Conservation (phyloP, 108 stramenopile species). For the Cyclostephanos invisitatus region DNA sequence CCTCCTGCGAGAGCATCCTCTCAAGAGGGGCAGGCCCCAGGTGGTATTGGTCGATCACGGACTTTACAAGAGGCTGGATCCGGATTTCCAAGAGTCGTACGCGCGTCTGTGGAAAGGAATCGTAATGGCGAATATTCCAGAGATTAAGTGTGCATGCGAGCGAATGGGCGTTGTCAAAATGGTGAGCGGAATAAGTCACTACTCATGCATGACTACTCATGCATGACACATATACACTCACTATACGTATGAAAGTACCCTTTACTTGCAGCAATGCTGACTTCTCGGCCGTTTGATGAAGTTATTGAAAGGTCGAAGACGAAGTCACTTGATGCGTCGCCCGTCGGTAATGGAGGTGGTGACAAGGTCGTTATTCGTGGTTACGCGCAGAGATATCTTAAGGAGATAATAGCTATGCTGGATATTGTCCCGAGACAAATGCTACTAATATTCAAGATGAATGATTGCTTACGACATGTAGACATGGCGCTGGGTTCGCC, state of each 20-base stretch:
- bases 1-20: conserved; percentile 70
- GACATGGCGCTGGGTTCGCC: conserved; percentile 85
- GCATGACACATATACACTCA: not conserved
- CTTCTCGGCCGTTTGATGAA: conserved; percentile 94
- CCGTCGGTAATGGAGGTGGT: conserved; percentile 42
- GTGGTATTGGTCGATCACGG: conserved; percentile 95
- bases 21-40: conserved; percentile 65
- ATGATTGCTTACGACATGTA: conserved; percentile 93
- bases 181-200: conserved; percentile 22
- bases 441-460: conserved; percentile 93
- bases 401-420: conserved; percentile 83
- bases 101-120: conserved; percentile 85
- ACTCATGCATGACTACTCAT: not conserved
- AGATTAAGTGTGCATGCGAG: conserved; percentile 74
- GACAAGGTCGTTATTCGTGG: conserved; percentile 88
- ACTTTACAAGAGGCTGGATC: conserved; percentile 77
- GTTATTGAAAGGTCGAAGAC: conserved; percentile 44
- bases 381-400: conserved; percentile 89
- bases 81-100: conserved; percentile 78
- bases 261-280: conserved; percentile 91
- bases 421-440: conserved; percentile 88
- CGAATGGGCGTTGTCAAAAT: conserved; percentile 80
- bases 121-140: conserved; percentile 80
- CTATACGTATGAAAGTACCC: conserved; percentile 55
- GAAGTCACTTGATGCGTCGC: conserved; percentile 37